Evolutionary conservation across 768 basidiomycete genomes (phyloP), one percentile per base, ranked within the genome.

Genomic region (Naematelia aurantialba): DNA sequence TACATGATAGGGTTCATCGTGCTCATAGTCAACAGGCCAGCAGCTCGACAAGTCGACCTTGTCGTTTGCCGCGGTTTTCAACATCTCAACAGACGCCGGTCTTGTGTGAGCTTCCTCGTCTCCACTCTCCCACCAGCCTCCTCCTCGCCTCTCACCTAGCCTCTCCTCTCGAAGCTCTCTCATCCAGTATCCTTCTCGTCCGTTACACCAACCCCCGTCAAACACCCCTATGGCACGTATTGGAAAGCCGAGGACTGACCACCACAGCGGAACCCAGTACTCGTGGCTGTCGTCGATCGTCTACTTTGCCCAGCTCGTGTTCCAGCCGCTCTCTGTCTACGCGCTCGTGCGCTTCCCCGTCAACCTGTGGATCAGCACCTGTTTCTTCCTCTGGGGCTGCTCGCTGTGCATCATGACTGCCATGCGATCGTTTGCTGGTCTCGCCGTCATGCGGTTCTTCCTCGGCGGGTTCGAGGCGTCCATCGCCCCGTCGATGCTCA

Each of bases 391-490:
- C 62, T 82, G 81, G 81, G 81, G 81, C 2, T 69, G 74, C 17
- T 67, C 75, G 8, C 78, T 81, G 8, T 74, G 80, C 5, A 74
- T 74, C 48, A 78, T 74, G 1, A 74, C 81, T 0, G 80, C 77
- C 3, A 80, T 80, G 31, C 77, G 67, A 21, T 65, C 79, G 60
- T 82, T 82, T 62, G 69, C 67, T 0, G 80, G 81, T 4, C 69
- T 83, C 8, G 65, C 80, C 4, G 72, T 77, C 5, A 72, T 78
- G 4, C 77, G 81, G 2, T 81, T 82, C 61, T 79, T 82, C 66
- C 75, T 82, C 26, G 81, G 81, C n/a, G 72, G 81, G 3, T 80
- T 81, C 60, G 81, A 82, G 56, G 81, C 81, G n/a, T 80, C 81
- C 1, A 80, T 82, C 31, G 79, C 81, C 30, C 81, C 81, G 12